phyloP scores from a whole-genome alignment of 2,329 filamentous ascomycete genomes.

The Nothophaeocryptopus gaeumannii region DNA sequence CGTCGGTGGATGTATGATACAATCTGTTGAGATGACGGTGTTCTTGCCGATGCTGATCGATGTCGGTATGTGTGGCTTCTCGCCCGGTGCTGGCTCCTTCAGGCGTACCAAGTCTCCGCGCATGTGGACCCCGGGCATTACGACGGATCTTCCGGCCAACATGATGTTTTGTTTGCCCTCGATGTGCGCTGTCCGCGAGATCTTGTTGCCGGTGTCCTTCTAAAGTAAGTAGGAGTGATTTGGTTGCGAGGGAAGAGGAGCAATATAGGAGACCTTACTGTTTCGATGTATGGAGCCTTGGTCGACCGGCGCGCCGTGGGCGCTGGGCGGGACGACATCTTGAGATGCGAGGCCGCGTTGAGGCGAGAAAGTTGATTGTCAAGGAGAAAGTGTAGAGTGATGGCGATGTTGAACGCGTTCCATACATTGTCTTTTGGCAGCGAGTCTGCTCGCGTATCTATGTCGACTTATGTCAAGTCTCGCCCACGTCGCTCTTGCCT shows the following conservation, averaged over 20 bases:
- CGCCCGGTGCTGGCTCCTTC: conserved; percentile 30
- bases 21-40: conserved; percentile 78
- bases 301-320: conserved; percentile 55
- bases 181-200: conserved; percentile 85
- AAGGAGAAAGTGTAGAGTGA: no score
- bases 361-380: no score
- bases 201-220: conserved; percentile 97
- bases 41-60: conserved; percentile 74
- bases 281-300: conserved; percentile 96
- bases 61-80: conserved; percentile 33
- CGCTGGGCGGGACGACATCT: conserved; percentile 39
- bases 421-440: no score
- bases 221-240: conserved; percentile 1
- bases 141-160: conserved; percentile 88
- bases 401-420: no score
- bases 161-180: conserved; percentile 98
- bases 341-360: background rate
- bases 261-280: conserved; percentile 52
- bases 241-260: background rate
- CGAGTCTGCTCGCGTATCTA: no score
- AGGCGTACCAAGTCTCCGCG: conserved; percentile 71
- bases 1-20: conserved; percentile 77
- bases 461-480: no score
- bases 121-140: conserved; percentile 92
- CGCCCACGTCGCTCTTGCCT: no score